These are phyloP conservation scores for Bipolaris oryzae DNA, from an alignment of 2,329 filamentous ascomycete genomes.

Conservation along the genomic window DNA sequence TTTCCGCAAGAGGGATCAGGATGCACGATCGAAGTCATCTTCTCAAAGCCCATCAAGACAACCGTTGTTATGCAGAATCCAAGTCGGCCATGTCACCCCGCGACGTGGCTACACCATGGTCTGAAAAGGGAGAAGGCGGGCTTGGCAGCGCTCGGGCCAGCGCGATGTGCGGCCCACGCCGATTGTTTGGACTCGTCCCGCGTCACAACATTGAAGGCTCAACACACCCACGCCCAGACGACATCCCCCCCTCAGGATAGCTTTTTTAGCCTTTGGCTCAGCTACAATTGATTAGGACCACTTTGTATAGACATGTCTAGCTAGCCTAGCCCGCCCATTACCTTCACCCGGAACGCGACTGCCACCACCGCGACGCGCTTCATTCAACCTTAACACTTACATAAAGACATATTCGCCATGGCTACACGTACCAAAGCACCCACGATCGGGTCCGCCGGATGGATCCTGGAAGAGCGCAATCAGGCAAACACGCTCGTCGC, in stretches of 20 bases:
- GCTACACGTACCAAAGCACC: slow-evolving; percentile 43
- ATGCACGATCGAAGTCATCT: neutral
- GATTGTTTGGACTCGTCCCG: slow-evolving; percentile 30
- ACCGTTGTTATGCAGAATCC: neutral
- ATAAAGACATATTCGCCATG: slow-evolving; percentile 29
- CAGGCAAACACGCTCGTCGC: slow-evolving; percentile 76
- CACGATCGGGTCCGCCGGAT: slow-evolving; percentile 79
- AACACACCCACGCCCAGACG: slow-evolving; percentile 20
- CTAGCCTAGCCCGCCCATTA: slow-evolving; percentile 15
- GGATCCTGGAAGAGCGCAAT: slow-evolving; percentile 83
- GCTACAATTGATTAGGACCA: slow-evolving; percentile 17
- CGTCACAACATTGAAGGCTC: slow-evolving; percentile 24
- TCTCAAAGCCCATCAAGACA: neutral
- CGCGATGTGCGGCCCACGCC: slow-evolving; percentile 20
- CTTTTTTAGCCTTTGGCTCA: slow-evolving; percentile 19
- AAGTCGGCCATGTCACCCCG: neutral
- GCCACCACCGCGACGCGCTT: slow-evolving; percentile 34
- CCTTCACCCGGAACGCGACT: slow-evolving; percentile 19
- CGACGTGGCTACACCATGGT: slow-evolving; percentile 1
- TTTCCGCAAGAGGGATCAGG: neutral
- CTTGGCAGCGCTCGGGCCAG: slow-evolving; percentile 25
- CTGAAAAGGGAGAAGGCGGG: slow-evolving; percentile 8
- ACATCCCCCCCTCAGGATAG: slow-evolving; percentile 16
- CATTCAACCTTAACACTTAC: slow-evolving; percentile 16
- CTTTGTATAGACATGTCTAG: slow-evolving; percentile 27